Percentiles rank a stretch among this genome's conserved stretches.
phyloP scores from a whole-genome alignment of 108 stramenopile genomes.

The Schizochytrium sp. region DNA sequence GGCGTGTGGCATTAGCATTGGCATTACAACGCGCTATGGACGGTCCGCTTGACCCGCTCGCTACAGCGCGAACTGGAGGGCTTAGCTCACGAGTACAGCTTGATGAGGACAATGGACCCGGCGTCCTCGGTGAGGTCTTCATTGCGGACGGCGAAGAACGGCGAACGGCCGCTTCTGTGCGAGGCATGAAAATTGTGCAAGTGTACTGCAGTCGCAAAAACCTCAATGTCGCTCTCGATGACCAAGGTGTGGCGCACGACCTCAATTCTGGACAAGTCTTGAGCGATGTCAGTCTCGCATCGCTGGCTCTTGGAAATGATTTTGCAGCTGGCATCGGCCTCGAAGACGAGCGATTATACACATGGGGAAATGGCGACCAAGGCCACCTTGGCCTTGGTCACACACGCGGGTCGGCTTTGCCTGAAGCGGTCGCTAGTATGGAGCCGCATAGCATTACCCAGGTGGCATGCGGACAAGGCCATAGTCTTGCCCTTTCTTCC shows the following conservation, averaged over 20 bases:
- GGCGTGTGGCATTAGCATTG: no score
- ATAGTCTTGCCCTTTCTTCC: slow-evolving; percentile 27
- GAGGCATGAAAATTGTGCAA: background rate
- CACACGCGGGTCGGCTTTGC: slow-evolving; percentile 36
- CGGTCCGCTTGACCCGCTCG: background rate
- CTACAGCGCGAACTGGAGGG: background rate
- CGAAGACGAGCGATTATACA: slow-evolving; percentile 35
- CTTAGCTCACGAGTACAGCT: background rate
- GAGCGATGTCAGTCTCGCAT: background rate
- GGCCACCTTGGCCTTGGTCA: slow-evolving; percentile 12
- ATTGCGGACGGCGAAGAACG: background rate
- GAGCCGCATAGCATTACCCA: slow-evolving; percentile 16
- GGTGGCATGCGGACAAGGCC: slow-evolving; percentile 44
- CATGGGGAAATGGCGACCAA: slow-evolving; percentile 32
- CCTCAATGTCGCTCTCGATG: background rate
- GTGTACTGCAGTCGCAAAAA: background rate
- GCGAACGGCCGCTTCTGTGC: background rate
- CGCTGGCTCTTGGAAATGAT: background rate
- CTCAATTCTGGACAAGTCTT: background rate
- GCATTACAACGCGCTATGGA: background rate
- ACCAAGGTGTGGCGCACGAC: background rate
- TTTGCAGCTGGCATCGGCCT: background rate
- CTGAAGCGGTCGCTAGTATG: background rate
- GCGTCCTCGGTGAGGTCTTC: background rate
- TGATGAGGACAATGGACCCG: background rate